A percentile compares a stretch with the other conserved stretches of the same genome.
Evolutionary conservation across 805 yeast genomes (phyloP).

Genomic region (Ogataea wickerhamii): DNA sequence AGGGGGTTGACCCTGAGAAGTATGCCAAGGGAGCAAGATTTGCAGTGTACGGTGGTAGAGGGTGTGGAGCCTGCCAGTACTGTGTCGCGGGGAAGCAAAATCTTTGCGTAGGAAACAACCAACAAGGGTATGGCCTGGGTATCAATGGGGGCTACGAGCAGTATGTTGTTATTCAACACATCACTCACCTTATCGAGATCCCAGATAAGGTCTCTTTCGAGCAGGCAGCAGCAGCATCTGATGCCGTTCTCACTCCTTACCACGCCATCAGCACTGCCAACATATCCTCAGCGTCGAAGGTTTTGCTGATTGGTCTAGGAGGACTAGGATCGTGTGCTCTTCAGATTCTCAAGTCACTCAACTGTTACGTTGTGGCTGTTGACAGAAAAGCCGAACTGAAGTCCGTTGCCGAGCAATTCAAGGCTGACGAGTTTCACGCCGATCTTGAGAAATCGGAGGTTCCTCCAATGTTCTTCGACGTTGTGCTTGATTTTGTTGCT

Average conservation of each 20-base stretch:
- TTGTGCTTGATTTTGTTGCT: constrained; percentile 27
- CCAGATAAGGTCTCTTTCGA: constrained; percentile 28
- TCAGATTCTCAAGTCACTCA: constrained; percentile 27
- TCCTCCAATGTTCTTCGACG: constrained; percentile 35
- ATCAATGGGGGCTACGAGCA: constrained; percentile 33
- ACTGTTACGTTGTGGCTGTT: constrained; percentile 15
- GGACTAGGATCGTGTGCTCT: constrained; percentile 34
- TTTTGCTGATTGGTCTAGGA: constrained; percentile 32
- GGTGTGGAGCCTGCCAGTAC: constrained; percentile 26
- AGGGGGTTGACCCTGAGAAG: constrained; percentile 1
- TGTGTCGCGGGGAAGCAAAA: constrained; percentile 30
- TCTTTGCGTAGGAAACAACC: constrained; percentile 17
- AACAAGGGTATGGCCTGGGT: constrained; percentile 26
- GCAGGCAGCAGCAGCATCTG: constrained; percentile 33
- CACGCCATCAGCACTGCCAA: constrained; percentile 30
- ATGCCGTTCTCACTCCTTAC: constrained; percentile 33
- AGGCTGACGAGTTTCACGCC: constrained; percentile 42
- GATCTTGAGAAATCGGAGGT: constrained; percentile 28
- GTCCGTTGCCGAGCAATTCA: constrained; percentile 31
- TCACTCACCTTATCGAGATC: constrained; percentile 22
- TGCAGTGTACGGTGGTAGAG: constrained; percentile 18
- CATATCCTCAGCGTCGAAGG: constrained; percentile 22
- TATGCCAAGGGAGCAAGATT: constrained; percentile 15
- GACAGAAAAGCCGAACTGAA: constrained; percentile 29
- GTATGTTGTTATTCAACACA: constrained; percentile 21